A percentile compares a stretch with the other conserved stretches of the same genome.
Evolutionary conservation across 2,329 filamentous ascomycete genomes (phyloP).

Genomic region (Pseudopyrenochaeta lycopersici): DNA sequence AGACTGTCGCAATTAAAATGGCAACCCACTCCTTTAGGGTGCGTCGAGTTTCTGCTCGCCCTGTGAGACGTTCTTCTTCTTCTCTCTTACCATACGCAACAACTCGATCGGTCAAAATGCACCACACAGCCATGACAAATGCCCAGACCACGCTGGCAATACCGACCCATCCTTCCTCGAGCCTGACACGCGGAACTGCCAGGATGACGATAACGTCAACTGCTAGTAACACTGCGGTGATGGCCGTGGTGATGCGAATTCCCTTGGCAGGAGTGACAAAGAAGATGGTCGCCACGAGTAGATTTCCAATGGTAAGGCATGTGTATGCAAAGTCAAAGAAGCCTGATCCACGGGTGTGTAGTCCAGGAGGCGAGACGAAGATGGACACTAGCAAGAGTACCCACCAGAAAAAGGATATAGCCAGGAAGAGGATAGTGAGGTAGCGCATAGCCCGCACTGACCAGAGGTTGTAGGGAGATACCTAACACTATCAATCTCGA

Average conservation of each 20-base stretch:
- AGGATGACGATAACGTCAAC: constrained; percentile 83
- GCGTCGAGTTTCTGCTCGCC: constrained; percentile 83
- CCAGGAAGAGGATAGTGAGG: constrained; percentile 78
- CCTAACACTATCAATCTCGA: constrained; percentile 49
- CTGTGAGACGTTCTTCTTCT: constrained; percentile 91
- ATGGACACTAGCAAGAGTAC: constrained; percentile 84
- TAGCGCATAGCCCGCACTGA: constrained; percentile 82
- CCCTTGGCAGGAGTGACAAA: constrained; percentile 84
- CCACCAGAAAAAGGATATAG: constrained; percentile 91
- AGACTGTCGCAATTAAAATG: constrained; percentile 77
- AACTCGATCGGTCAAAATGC: constrained; percentile 78
- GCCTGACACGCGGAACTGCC: constrained; percentile 74
- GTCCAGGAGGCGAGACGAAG: constrained; percentile 88
- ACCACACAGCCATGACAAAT: constrained; percentile 79
- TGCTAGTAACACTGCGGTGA: constrained; percentile 73
- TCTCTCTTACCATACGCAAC: constrained; percentile 93
- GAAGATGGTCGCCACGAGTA: constrained; percentile 82
- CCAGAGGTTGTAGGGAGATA: constrained; percentile 94
- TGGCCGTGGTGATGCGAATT: constrained; percentile 75
- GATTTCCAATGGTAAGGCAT: constrained; percentile 77
- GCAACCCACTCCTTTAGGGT: constrained; percentile 85
- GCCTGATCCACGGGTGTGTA: constrained; percentile 87
- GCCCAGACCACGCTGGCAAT: constrained; percentile 86
- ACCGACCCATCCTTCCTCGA: constrained; percentile 93
- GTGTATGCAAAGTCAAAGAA: constrained; percentile 91